Percentiles rank a stretch among this genome's conserved stretches.
These are phyloP conservation scores for Fusarium xylarioides DNA, from an alignment of 2,329 filamentous ascomycete species.

Conservation along the genomic window DNA sequence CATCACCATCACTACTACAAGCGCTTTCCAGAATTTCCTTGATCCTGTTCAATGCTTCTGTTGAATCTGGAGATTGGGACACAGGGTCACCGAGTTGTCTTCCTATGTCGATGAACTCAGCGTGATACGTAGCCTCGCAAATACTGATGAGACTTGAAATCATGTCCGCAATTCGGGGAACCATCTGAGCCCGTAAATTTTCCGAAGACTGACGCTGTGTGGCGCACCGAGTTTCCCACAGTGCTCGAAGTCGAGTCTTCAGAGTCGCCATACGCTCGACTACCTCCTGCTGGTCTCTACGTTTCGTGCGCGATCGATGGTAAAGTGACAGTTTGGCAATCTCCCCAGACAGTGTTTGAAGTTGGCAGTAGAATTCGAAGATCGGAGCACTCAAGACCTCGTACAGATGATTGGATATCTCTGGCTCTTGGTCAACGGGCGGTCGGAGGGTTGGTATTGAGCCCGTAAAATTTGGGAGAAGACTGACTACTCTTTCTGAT, in stretches of 20 bases:
- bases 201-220: background rate
- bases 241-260: background rate
- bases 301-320: background rate
- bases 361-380: background rate
- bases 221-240: background rate
- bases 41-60: background rate
- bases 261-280: background rate
- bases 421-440: background rate
- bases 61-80: background rate
- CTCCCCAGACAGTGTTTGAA: background rate
- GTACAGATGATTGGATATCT: background rate
- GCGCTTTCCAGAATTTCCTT: background rate
- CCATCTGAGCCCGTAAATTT: background rate
- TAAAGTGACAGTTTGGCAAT: background rate
- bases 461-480: background rate
- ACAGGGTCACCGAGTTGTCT: background rate
- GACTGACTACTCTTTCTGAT: background rate
- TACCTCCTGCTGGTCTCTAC: background rate
- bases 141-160: background rate
- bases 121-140: background rate
- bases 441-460: background rate
- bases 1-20: accelerated
- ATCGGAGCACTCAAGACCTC: background rate
- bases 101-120: background rate
- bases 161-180: background rate